Base-by-base conservation (phyloP, 1,284 basidiomycete species). In the Heterobasidion irregulare region DNA sequence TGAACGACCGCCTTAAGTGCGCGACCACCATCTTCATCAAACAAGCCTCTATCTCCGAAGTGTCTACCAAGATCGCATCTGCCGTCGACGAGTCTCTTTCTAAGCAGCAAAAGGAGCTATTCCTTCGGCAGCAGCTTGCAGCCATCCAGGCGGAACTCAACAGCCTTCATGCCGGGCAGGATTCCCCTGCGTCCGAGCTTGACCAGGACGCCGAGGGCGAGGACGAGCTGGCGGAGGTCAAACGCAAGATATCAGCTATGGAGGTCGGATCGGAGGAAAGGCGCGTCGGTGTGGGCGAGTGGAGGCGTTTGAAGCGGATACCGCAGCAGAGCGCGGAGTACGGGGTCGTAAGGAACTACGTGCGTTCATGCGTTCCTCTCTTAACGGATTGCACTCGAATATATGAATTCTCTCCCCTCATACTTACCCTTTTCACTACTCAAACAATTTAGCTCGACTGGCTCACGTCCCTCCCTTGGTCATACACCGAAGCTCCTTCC, bases 71-170 rank as follows among this genome's bases (percentile, higher is more conserved):
- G 72, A 88, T 91, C 52, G 82, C 85, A 2, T 77, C 78, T 34
- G 83, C 84, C n/a, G 83, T 91, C 12, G 85, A 89, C 59, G 88
- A 90, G 66, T 83, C 81, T 0, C 76, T 90, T 13, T 86, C 84
- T 33, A 89, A 87, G 57, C 88, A 90, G 61, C 88, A 91, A 70
- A 90, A 90, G 62, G 89, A 90, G 58, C 85, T 84, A 65, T 90
- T 89, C 72, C 75, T 91, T 2, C 84, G 87, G 54, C 92, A 95
- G 66, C 93, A 95, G 66, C 82, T 94, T 49, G 86, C 89, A 34
- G 92, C 89, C 9, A 94, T 95, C 62, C 89, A 94, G 63, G 85
- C 90, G 53, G 93, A 96, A 69, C 78, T 95, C 10, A 83, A 86
- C 43, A 75, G 73, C 15, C 74, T 91, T n/a, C 35, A 65, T 36